Percentiles rank a stretch among this genome's conserved stretches.
These are phyloP conservation scores for Byssothecium circinans DNA, from an alignment of 2,329 filamentous ascomycete genomes.

Conservation along the genomic window DNA sequence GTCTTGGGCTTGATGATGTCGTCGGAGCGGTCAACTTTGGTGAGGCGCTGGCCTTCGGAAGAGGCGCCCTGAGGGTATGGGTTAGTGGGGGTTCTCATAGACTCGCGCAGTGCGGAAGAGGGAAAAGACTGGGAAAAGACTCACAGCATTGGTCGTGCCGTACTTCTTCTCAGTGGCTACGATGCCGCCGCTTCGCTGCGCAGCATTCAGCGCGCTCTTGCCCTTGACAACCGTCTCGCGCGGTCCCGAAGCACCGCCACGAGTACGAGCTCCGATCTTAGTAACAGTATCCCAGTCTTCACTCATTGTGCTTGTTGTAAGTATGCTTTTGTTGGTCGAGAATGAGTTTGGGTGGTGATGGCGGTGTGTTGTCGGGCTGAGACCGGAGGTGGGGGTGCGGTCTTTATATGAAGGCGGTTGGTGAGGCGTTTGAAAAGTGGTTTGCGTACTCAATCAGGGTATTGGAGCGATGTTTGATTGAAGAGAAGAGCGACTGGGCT, in stretches of 20 bases:
- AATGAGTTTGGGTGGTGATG: conserved; percentile 6
- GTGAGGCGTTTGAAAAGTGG: neutral
- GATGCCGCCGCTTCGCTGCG: conserved; percentile 75
- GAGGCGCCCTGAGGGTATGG: conserved; percentile 40
- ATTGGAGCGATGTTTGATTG: neutral
- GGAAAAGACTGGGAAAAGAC: conserved; percentile 32
- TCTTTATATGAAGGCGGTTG: conserved; percentile 1
- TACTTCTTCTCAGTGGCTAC: conserved; percentile 92
- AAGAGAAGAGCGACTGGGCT: neutral
- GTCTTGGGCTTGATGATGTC: conserved; percentile 98
- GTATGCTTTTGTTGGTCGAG: neutral
- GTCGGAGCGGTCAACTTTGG: conserved; percentile 95
- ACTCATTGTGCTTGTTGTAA: conserved; percentile 56
- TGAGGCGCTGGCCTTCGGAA: conserved; percentile 87
- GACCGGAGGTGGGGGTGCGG: conserved; percentile 15
- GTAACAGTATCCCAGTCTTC: conserved; percentile 85
- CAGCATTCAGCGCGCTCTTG: conserved; percentile 83
- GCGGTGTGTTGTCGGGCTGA: conserved; percentile 4
- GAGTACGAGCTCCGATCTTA: conserved; percentile 89
- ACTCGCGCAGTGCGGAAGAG: neutral
- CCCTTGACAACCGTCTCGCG: conserved; percentile 90
- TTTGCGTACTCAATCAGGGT: neutral
- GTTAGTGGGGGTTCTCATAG: conserved; percentile 11
- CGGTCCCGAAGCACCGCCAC: conserved; percentile 64
- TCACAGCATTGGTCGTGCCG: conserved; percentile 74